These are phyloP conservation scores for Brasenia schreberi DNA, from an alignment of 164 flowering plant genomes.

Conservation along the genomic window DNA sequence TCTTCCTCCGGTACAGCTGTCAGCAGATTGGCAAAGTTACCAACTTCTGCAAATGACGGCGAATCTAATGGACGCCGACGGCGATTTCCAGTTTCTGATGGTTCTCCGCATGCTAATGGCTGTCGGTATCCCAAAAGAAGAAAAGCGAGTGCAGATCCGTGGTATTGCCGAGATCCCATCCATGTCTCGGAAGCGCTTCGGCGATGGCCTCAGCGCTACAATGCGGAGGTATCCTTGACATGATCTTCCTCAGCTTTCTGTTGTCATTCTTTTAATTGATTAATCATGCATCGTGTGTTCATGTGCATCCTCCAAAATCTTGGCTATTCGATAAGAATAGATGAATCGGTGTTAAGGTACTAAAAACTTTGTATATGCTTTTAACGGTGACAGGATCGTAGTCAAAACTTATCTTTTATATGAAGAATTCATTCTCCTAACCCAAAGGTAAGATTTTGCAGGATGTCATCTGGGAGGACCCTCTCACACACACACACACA, in stretches of 20 bases:
- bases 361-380: no score
- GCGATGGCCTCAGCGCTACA: slow-evolving; percentile 57
- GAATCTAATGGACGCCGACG: not conserved
- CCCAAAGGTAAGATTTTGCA: no score
- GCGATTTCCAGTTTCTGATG: not conserved
- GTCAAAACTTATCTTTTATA: no score
- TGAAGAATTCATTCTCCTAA: no score
- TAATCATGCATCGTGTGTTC: no score
- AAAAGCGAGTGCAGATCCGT: not conserved
- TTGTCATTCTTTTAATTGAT: not conserved
- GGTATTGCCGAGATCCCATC: slow-evolving; percentile 47
- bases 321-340: no score
- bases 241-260: not conserved
- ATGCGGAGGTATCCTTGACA: slow-evolving; percentile 29
- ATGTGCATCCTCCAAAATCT: no score
- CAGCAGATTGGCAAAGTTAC: not conserved
- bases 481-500: no score
- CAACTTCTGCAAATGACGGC: not conserved
- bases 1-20: not conserved
- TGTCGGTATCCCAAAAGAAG: not conserved
- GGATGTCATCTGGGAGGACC: no score
- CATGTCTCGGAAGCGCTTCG: slow-evolving; percentile 33
- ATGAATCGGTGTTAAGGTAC: no score
- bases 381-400: no score
- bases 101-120: slow-evolving; percentile 6